Conservation (phyloP, 805 yeast genomes). For the Candida palmyrensis region DNA sequence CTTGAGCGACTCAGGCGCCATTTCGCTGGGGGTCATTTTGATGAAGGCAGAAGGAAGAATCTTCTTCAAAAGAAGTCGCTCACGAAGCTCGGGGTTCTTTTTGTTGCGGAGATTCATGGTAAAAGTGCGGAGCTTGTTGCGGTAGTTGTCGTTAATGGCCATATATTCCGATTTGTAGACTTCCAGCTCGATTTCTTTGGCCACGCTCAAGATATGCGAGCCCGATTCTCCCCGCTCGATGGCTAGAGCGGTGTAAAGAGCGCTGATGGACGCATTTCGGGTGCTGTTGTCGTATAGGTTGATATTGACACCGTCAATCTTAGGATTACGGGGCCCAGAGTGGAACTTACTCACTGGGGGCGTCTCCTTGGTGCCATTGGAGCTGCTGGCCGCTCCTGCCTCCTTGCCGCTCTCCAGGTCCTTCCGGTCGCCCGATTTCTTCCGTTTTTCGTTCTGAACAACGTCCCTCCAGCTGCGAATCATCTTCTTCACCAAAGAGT, state of each 20-base stretch:
- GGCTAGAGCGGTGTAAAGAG: slow-evolving; percentile 85
- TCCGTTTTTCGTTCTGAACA: slow-evolving; percentile 60
- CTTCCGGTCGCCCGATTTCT: no score
- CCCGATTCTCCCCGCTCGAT: slow-evolving; percentile 63
- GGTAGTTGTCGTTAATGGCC: slow-evolving; percentile 56
- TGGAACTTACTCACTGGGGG: slow-evolving; percentile 31
- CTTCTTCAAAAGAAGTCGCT: slow-evolving; percentile 60
- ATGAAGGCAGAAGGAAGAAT: slow-evolving; percentile 63
- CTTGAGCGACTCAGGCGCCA: slow-evolving; percentile 90
- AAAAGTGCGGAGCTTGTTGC: slow-evolving; percentile 80
- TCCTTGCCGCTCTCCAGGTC: slow-evolving; percentile 4
- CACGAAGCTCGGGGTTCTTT: slow-evolving; percentile 81
- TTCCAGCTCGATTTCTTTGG: slow-evolving; percentile 68
- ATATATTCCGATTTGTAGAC: slow-evolving; percentile 59
- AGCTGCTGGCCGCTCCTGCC: slow-evolving; percentile 6
- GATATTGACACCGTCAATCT: slow-evolving; percentile 74
- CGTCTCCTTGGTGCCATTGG: slow-evolving; percentile 7
- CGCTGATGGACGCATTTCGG: slow-evolving; percentile 79
- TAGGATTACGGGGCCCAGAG: slow-evolving; percentile 64
- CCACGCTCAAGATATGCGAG: slow-evolving; percentile 54
- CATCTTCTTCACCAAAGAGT: slow-evolving; percentile 70
- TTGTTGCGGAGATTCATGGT: slow-evolving; percentile 85
- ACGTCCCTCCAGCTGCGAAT: slow-evolving; percentile 88
- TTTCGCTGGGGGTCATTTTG: slow-evolving; percentile 84
- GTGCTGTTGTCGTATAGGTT: slow-evolving; percentile 68